These are phyloP conservation scores for Penicillium sp. DNA, from an alignment of 2,329 filamentous ascomycete genomes.

Conservation along the genomic window DNA sequence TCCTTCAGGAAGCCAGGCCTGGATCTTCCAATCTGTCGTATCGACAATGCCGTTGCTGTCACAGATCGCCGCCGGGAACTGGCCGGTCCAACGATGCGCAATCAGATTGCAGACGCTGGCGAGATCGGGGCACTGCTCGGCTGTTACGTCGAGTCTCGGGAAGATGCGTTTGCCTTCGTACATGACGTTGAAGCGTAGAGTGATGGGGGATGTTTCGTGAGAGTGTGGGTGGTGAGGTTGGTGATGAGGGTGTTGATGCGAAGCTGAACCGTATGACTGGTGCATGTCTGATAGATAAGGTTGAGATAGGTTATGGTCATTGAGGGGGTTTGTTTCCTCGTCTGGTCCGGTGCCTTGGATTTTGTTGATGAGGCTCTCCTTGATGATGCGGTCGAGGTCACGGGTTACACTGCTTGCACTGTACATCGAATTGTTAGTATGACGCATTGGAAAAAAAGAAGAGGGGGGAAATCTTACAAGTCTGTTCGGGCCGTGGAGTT, in stretches of 20 bases:
- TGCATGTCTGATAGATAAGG: conserved; percentile 7
- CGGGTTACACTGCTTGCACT: conserved; percentile 41
- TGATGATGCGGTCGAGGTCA: conserved; percentile 40
- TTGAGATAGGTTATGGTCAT: background rate
- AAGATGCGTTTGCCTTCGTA: conserved; percentile 38
- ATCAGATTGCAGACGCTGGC: conserved; percentile 29
- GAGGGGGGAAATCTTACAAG: conserved; percentile 33
- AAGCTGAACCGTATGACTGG: conserved; percentile 7
- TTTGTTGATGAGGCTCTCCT: conserved; percentile 29
- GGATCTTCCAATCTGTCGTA: conserved; percentile 30
- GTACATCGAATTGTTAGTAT: conserved; percentile 5
- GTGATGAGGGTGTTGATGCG: background rate
- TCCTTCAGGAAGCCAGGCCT: conserved; percentile 41
- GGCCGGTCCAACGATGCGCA: conserved; percentile 27
- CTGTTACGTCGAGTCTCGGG: conserved; percentile 34
- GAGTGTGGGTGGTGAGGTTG: conserved; percentile 11
- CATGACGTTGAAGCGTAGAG: conserved; percentile 36
- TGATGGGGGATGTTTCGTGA: conserved; percentile 20
- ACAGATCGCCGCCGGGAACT: conserved; percentile 25
- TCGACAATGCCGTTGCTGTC: conserved; percentile 17
- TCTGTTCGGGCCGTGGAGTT: conserved; percentile 33
- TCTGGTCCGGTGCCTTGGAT: conserved; percentile 14
- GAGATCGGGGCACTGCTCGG: conserved; percentile 32
- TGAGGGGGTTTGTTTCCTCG: background rate
- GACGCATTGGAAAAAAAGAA: background rate